Conservation (phyloP, 2,329 filamentous ascomycete genomes). For the Orbilia javanica region DNA sequence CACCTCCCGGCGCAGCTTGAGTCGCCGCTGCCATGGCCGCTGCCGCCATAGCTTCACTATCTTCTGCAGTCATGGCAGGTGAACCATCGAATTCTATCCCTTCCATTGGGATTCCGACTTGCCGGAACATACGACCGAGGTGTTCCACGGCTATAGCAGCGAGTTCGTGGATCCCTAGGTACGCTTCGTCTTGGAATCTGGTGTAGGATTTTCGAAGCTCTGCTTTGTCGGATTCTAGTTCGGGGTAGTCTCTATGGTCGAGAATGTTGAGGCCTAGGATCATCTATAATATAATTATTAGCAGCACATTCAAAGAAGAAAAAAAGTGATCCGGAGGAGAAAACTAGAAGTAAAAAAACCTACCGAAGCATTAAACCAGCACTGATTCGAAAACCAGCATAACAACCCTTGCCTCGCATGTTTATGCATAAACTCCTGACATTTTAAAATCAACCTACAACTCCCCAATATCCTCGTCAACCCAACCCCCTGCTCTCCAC, state of each 20-base stretch:
- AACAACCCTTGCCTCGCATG: slow-evolving; percentile 46
- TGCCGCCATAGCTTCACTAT: neutral
- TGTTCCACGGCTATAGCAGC: slow-evolving; percentile 51
- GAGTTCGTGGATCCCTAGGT: slow-evolving; percentile 50
- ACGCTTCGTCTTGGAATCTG: slow-evolving; percentile 51
- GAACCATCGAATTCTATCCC: slow-evolving; percentile 35
- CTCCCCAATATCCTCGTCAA: slow-evolving; percentile 41
- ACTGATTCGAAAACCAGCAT: slow-evolving; percentile 57
- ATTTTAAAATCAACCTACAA: slow-evolving; percentile 49
- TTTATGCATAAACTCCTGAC: slow-evolving; percentile 57
- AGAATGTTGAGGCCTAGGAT: slow-evolving; percentile 50
- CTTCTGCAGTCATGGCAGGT: neutral
- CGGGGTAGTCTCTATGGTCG: slow-evolving; percentile 42
- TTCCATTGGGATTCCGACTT: slow-evolving; percentile 52
- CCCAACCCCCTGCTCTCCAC: slow-evolving; percentile 24
- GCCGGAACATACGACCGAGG: slow-evolving; percentile 40
- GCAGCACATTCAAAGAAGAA: neutral
- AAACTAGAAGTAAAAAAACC: neutral
- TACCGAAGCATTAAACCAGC: slow-evolving; percentile 56
- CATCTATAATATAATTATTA: slow-evolving; percentile 27
- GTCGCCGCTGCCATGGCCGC: neutral
- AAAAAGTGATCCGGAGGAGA: no score
- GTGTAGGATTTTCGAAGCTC: slow-evolving; percentile 49
- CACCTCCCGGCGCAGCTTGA: neutral
- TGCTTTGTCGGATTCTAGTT: slow-evolving; percentile 48